Evolutionary conservation across 2,329 filamentous ascomycete species (phyloP).

Genomic region (Cladosporium phlei): DNA sequence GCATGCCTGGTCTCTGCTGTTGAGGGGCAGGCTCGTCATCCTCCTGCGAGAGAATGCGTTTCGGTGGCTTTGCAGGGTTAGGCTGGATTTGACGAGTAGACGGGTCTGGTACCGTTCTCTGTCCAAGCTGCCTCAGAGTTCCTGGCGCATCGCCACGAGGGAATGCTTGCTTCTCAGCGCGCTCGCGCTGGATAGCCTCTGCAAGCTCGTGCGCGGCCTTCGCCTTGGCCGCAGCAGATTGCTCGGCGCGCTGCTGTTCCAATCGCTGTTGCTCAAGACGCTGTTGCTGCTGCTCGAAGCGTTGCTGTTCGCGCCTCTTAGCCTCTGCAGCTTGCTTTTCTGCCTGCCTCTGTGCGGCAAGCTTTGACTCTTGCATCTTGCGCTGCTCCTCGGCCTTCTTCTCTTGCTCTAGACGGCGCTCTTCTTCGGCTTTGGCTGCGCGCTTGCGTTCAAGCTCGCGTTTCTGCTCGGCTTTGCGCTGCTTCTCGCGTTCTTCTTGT

Average conservation of each 20-base stretch:
- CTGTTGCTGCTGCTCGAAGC: slow-evolving; percentile 32
- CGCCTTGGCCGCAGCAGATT: slow-evolving; percentile 27
- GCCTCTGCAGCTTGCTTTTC: slow-evolving; percentile 42
- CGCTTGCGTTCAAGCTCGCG: slow-evolving; percentile 74
- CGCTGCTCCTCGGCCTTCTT: slow-evolving; percentile 37
- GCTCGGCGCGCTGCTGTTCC: slow-evolving; percentile 21
- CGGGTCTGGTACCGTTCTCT: slow-evolving; percentile 58
- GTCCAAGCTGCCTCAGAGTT: slow-evolving; percentile 53
- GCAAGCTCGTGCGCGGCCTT: slow-evolving; percentile 32
- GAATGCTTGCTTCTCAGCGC: slow-evolving; percentile 31
- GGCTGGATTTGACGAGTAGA: slow-evolving; percentile 56
- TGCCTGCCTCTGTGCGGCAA: slow-evolving; percentile 34
- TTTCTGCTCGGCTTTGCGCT: slow-evolving; percentile 76
- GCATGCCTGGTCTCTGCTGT: slow-evolving; percentile 50
- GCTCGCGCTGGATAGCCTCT: slow-evolving; percentile 33
- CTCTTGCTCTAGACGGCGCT: slow-evolving; percentile 35
- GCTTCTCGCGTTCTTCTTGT: slow-evolving; percentile 72
- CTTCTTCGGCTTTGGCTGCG: slow-evolving; percentile 63
- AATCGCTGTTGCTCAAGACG: slow-evolving; percentile 24
- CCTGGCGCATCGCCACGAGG: slow-evolving; percentile 47
- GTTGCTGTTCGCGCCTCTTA: slow-evolving; percentile 36
- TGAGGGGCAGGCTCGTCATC: slow-evolving; percentile 58
- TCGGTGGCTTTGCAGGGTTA: slow-evolving; percentile 67
- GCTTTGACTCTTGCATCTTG: slow-evolving; percentile 32
- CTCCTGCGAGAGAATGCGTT: slow-evolving; percentile 67